A percentile compares a stretch with the other conserved stretches of the same genome.
Evolutionary conservation across 2,329 filamentous ascomycete genomes (phyloP).

Genomic region (Aspergillaceae sp.): DNA sequence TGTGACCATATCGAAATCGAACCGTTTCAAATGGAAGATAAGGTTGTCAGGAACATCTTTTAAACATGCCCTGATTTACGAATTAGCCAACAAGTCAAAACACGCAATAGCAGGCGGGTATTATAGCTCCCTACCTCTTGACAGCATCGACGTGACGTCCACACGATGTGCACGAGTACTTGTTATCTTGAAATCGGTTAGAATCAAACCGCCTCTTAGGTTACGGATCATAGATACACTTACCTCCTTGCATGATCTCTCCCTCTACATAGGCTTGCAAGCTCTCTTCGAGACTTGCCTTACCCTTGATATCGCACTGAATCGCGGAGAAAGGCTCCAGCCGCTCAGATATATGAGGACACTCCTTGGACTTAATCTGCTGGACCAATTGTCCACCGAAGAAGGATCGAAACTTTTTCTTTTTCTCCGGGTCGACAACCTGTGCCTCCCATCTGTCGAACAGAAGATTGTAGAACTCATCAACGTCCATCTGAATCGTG

Average conservation of each 20-base stretch:
- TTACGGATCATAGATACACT: slow-evolving; percentile 14
- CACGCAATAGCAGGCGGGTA: neutral
- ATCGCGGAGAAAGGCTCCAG: slow-evolving; percentile 89
- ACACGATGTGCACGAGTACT: slow-evolving; percentile 92
- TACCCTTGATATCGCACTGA: slow-evolving; percentile 93
- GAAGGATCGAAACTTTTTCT: slow-evolving; percentile 66
- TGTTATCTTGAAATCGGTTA: slow-evolving; percentile 60
- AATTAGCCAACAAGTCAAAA: slow-evolving; percentile 7
- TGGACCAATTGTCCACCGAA: slow-evolving; percentile 89
- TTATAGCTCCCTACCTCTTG: slow-evolving; percentile 52
- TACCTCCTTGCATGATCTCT: slow-evolving; percentile 86
- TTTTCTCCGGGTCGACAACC: slow-evolving; percentile 58
- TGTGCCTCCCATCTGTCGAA: slow-evolving; percentile 88
- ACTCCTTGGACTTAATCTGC: slow-evolving; percentile 92
- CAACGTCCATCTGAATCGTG: slow-evolving; percentile 90
- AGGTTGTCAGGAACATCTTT: slow-evolving; percentile 90
- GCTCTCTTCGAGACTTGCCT: slow-evolving; percentile 72
- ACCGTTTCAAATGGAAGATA: slow-evolving; percentile 79
- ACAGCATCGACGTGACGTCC: slow-evolving; percentile 85
- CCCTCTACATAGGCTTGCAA: slow-evolving; percentile 92
- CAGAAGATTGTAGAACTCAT: slow-evolving; percentile 91
- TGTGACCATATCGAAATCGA: slow-evolving; percentile 49
- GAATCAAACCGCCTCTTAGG: neutral
- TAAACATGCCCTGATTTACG: slow-evolving; percentile 59
- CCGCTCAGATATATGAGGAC: slow-evolving; percentile 82